Evolutionary conservation across 2,329 filamentous ascomycete species (phyloP), one percentile per base, ranked within the genome.

Genomic region (Thelonectria olida): DNA sequence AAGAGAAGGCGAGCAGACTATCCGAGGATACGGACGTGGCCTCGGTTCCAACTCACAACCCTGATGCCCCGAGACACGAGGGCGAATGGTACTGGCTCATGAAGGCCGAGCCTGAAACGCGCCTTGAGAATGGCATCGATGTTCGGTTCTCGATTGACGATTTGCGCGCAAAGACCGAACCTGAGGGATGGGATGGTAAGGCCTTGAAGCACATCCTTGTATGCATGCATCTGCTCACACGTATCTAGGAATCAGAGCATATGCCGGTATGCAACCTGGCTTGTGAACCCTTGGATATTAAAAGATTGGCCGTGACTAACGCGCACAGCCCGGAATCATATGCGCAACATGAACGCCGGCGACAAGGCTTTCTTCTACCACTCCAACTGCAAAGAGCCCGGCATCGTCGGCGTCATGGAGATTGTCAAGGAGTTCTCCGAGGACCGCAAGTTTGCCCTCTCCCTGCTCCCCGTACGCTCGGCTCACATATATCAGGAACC

Each of bases 291-390:
- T 2, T 4, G 6, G 5, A 2, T 4, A 1, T 1, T 2, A 5
- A 1, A 9, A n/a, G 4, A 9, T 13, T 6, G 2, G 0, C 1
- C 5, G 2, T 0, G 1, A 49, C 60, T 72, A 13, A 70, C 51
- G 27, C 0, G 3, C 0, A 3, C 3, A 77, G 95, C 95, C 7
- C 88, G 92, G 23, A 98, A 97, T 73, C 93, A 97, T 74, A 89
- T 99, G 79, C 88, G 92, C 27, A 87, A 88, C 8, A 99, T 99
- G 96, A 93, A 92, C 70, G 88, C 89, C 57, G 94, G 94, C 51
- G 96, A 99, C 73, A 83, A 94, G 28, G 94, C 93, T 23, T 98
- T 99, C 80, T 98, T 99, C 80, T 98, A 98, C 75, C 95, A 97
- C 78, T 97, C 92, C 47, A 97, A 96, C 72, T 96, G 92, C 79